phyloP scores from a whole-genome alignment of 352 stramenopile genomes.

The Pythium myriotylum region DNA sequence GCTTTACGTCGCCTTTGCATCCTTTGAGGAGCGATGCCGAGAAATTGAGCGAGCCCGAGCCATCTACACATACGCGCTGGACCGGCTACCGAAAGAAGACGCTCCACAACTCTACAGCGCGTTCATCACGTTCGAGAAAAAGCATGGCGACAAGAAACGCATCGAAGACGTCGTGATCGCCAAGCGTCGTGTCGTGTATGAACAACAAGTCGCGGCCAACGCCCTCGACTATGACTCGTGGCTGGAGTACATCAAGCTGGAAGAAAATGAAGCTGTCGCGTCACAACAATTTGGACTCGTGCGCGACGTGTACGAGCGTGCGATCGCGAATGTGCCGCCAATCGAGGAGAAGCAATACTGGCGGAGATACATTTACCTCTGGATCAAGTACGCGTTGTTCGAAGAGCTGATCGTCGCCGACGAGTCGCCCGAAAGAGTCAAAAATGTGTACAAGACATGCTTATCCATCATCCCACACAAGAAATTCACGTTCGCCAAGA shows the following conservation, averaged over 20 bases:
- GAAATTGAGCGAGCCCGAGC: constrained; percentile 91
- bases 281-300: constrained; percentile 70
- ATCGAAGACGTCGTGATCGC: constrained; percentile 97
- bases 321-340: constrained; percentile 94
- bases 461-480: constrained; percentile 94
- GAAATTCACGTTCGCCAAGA: constrained; percentile 98
- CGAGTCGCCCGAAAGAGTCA: constrained; percentile 67
- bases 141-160: constrained; percentile 95
- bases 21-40: constrained; percentile 97
- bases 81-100: constrained; percentile 82
- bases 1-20: constrained; percentile 94
- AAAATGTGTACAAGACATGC: constrained; percentile 95
- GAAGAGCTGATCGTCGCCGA: constrained; percentile 93
- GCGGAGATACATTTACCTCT: constrained; percentile 99
- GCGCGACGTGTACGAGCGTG: constrained; percentile 95
- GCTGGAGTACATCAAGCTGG: constrained; percentile 99
- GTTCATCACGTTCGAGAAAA: constrained; percentile 99
- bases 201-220: constrained; percentile 89
- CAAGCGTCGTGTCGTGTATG: constrained; percentile 95
- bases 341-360: constrained; percentile 97
- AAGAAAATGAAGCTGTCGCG: constrained; percentile 87
- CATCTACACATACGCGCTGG: constrained; percentile 88
- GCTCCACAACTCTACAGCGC: constrained; percentile 94
- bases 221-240: constrained; percentile 98
- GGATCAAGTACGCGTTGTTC: constrained; percentile 99